Base-by-base conservation (phyloP, 306 rosid genomes). In the Castanea sativa region DNA sequence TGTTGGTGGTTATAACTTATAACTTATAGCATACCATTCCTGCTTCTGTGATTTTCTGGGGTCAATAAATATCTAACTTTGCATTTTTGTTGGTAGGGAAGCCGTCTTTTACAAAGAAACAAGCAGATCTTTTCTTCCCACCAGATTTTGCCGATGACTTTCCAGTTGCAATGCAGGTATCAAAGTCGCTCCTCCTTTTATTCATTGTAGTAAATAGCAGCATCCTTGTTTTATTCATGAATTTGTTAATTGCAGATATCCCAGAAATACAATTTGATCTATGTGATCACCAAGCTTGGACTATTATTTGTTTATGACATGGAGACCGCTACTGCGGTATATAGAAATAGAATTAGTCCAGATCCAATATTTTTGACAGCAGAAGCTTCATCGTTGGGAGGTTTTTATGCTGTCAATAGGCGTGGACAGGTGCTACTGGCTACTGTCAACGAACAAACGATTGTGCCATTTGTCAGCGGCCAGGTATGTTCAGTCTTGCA, bases 121-220 rank as follows among this genome's bases (percentile, higher is more conserved):
- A 96, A 81, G 98, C 99, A 33, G 99, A 93, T 87, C 94, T 96
- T 58, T 96, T 93, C 93, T 96, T 96, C 79, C 99, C 99, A 69
- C 99, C 99, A 23, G 99, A 96, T 89, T 96, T 96, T 88, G 94
- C 92, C 8, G 99, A 96, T 77, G 99, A 96, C 83, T 96, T 96
- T 82, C 99, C 99, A 58, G 99, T 96, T 82, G 83, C 99, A 67
- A 96, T 96, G 98, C 99, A 96, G 99, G 99, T 96, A 83, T 18
- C 3, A 61, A 77, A 78, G 79, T 78, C 33, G 59, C 69, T 75
- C 73, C 16, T 73, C 72, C 78, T 79, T 83, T 76, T 55, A 68
- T 35, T 73, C 79, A 60, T 78, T 35, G 57, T 73, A 19, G 63
- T 41, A 69, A 63, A 69, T 15, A 73, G 73, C 25, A 11, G 58